Conservation (phyloP, 2,329 filamentous ascomycete species). For the Apiospora phragmitis region DNA sequence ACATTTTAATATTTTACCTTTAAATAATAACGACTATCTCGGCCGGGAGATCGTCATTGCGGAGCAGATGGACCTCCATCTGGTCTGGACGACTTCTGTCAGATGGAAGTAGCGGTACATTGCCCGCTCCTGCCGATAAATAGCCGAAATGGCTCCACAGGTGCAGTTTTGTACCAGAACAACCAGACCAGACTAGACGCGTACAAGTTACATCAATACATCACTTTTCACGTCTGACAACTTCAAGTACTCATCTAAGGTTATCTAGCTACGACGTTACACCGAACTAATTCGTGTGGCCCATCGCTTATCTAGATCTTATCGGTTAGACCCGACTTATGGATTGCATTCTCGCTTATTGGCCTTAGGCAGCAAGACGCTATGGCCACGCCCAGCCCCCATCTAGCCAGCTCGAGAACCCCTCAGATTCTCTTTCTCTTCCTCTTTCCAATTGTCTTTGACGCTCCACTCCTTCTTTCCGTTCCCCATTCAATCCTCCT, state of each 20-base stretch:
- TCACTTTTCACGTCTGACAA: neutral
- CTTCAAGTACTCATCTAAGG: neutral
- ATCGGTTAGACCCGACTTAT: neutral
- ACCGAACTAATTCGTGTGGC: neutral
- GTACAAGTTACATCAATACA: no score
- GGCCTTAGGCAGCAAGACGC: neutral
- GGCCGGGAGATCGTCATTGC: slow-evolving; percentile 23
- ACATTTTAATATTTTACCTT: no score
- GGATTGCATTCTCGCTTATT: neutral
- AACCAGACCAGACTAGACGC: no score
- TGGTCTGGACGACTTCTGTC: slow-evolving; percentile 22
- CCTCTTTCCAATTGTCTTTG: neutral
- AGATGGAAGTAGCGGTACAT: no score
- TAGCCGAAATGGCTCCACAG: no score
- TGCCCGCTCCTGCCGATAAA: no score
- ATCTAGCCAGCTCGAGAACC: neutral
- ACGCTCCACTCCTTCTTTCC: neutral
- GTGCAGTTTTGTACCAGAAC: no score
- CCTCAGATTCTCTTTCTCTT: neutral
- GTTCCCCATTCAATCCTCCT: neutral
- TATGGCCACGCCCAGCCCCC: neutral
- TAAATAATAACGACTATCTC: no score
- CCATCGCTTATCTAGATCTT: neutral
- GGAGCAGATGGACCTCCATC: slow-evolving; percentile 26
- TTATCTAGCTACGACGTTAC: neutral